Evolutionary conservation across 495 filamentous ascomycete genomes (phyloP).

Genomic region (Delitschia confertaspora): DNA sequence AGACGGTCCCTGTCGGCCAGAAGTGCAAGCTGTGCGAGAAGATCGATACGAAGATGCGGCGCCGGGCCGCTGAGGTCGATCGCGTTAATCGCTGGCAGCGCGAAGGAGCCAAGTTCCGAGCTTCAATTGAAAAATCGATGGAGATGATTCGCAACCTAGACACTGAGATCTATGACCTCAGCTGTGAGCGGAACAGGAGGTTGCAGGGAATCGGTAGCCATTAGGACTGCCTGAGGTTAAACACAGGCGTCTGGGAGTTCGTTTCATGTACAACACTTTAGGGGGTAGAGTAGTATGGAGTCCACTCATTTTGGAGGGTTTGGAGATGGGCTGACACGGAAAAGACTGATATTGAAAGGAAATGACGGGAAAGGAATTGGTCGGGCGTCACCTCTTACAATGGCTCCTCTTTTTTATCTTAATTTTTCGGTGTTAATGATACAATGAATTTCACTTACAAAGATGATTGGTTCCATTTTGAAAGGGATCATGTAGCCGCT

Average conservation of each 20-base stretch:
- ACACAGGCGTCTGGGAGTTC: constrained; percentile 18
- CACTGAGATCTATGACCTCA: constrained; percentile 52
- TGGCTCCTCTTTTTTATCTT: constrained; percentile 23
- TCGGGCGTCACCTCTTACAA: constrained; percentile 26
- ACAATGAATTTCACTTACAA: constrained; percentile 14
- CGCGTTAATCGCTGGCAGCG: constrained; percentile 73
- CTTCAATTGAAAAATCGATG: constrained; percentile 71
- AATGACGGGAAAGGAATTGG: constrained; percentile 20
- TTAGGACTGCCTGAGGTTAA: too few relatives aligned
- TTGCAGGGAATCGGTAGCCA: constrained; percentile 31
- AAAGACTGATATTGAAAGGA: constrained; percentile 23
- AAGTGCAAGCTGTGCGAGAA: constrained; percentile 85
- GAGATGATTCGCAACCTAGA: constrained; percentile 54
- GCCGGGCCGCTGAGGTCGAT: constrained; percentile 63
- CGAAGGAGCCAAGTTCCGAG: constrained; percentile 57
- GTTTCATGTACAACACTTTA: constrained; percentile 30
- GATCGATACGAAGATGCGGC: constrained; percentile 76
- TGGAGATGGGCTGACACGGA: constrained; percentile 25
- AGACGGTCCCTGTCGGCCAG: constrained; percentile 49
- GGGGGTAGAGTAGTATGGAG: constrained; percentile 12
- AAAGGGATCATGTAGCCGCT: constrained; percentile 26
- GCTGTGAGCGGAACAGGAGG: constrained; percentile 41
- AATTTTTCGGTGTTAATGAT: constrained; percentile 22
- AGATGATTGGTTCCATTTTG: constrained; percentile 27
- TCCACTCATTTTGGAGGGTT: constrained; percentile 27